A percentile compares a stretch with the other conserved stretches of the same genome.
phyloP scores from a whole-genome alignment of 1,139 yeast genomes.

The Candida smagusa region DNA sequence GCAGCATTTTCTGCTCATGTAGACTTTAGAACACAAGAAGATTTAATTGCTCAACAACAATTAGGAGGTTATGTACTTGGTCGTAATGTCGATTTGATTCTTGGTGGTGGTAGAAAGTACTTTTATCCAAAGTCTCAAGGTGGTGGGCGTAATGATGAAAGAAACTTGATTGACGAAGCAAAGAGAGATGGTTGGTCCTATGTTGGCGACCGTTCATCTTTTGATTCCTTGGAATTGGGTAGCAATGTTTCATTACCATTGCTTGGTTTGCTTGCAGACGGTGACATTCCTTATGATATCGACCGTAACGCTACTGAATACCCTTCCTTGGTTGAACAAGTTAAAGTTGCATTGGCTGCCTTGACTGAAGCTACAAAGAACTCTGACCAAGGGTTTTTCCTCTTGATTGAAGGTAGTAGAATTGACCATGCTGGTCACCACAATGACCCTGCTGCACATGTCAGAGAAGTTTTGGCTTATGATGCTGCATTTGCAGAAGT shows the following conservation, averaged over 20 bases:
- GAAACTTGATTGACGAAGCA: slow-evolving; percentile 24
- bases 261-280: slow-evolving; percentile 23
- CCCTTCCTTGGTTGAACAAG: slow-evolving; percentile 26
- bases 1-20: slow-evolving; percentile 26
- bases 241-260: slow-evolving; percentile 23
- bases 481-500: slow-evolving; percentile 25
- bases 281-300: slow-evolving; percentile 25
- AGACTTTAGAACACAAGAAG: slow-evolving; percentile 24
- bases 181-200: slow-evolving; percentile 18
- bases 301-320: slow-evolving; percentile 20
- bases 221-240: slow-evolving; percentile 19
- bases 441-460: slow-evolving; percentile 32
- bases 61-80: slow-evolving; percentile 26
- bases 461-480: slow-evolving; percentile 43
- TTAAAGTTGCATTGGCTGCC: slow-evolving; percentile 22
- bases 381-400: slow-evolving; percentile 24
- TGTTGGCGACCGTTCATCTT: slow-evolving; percentile 20
- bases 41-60: slow-evolving; percentile 26
- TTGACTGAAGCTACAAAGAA: slow-evolving; percentile 22
- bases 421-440: slow-evolving; percentile 31
- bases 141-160: slow-evolving; percentile 22
- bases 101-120: slow-evolving; percentile 29
- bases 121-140: slow-evolving; percentile 17
- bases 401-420: slow-evolving; percentile 25
- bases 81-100: slow-evolving; percentile 23